Conservation (phyloP, 2,329 filamentous ascomycete species). For the Pezizomycotina sp. region DNA sequence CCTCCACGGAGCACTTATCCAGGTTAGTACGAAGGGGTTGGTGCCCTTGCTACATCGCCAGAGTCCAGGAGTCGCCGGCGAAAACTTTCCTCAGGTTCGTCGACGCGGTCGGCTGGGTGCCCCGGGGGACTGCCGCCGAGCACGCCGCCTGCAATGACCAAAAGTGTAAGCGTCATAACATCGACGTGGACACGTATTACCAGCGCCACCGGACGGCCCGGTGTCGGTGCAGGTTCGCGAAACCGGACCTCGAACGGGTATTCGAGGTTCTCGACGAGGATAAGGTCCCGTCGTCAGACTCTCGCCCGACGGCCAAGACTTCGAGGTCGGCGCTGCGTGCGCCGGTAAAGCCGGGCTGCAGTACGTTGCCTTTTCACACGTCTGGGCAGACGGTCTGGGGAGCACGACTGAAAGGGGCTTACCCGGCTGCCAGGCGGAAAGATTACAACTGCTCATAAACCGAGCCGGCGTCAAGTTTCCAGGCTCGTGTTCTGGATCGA, state of each 20-base stretch:
- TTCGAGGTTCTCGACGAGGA: background rate
- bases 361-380: slow-evolving; percentile 5
- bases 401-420: slow-evolving; percentile 4
- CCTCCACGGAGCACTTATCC: background rate
- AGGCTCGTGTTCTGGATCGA: slow-evolving; percentile 1
- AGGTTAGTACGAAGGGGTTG: slow-evolving; percentile 1
- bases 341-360: background rate
- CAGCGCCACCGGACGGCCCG: background rate
- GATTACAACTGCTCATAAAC: background rate
- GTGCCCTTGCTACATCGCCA: slow-evolving; percentile 1
- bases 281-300: background rate
- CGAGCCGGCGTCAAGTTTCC: background rate
- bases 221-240: background rate
- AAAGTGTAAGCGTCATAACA: background rate
- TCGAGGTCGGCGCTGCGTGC: background rate
- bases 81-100: background rate
- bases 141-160: background rate
- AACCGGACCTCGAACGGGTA: background rate
- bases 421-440: slow-evolving; percentile 1
- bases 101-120: background rate
- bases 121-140: too few relatives aligned
- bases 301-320: background rate
- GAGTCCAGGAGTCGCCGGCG: background rate
- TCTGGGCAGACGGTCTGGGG: slow-evolving; percentile 5
- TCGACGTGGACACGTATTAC: background rate